These are phyloP conservation scores for Tylopilus plumbeoviolaceoides DNA, from an alignment of 768 basidiomycete species.

Conservation along the genomic window DNA sequence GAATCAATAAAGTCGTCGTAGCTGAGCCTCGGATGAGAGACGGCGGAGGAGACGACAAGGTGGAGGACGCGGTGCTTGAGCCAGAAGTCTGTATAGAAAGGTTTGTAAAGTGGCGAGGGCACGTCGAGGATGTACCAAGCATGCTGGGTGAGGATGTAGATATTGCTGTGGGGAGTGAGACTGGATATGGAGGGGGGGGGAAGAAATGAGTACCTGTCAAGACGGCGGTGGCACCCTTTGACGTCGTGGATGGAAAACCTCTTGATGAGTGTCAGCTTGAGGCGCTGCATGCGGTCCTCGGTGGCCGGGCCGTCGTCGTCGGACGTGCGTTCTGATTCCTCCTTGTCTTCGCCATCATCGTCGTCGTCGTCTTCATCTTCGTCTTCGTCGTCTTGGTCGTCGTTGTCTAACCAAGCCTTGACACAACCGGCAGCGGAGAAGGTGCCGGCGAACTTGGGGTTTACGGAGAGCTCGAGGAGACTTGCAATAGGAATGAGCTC, in stretches of 20 bases:
- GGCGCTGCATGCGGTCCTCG: conserved; percentile 23
- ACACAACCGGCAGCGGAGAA: conserved; percentile 40
- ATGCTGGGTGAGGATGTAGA: conserved; percentile 56
- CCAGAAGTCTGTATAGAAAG: conserved; percentile 47
- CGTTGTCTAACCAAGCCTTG: conserved; percentile 34
- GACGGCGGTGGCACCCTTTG: conserved; percentile 15
- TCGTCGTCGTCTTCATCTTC: conserved; percentile 17
- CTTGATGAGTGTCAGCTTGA: conserved; percentile 41
- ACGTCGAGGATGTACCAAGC: conserved; percentile 69
- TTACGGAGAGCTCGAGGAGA: conserved; percentile 33
- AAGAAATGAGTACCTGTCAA: conserved; percentile 41
- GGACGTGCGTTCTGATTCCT: conserved; percentile 14
- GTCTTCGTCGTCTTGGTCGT: conserved; percentile 23
- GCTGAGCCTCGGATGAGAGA: conserved; percentile 33
- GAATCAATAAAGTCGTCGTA: conserved; percentile 38
- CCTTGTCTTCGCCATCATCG: conserved; percentile 20
- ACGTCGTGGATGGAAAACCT: conserved; percentile 46
- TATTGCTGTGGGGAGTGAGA: conserved; percentile 42
- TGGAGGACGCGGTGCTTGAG: conserved; percentile 47
- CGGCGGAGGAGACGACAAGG: conserved; percentile 38
- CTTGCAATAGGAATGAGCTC: conserved; percentile 39
- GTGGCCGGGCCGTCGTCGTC: background rate
- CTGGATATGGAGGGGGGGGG: background rate
- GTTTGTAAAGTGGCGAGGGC: conserved; percentile 44
- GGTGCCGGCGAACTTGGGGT: conserved; percentile 4